A percentile compares a stretch with the other conserved stretches of the same genome.
Evolutionary conservation across 257 asterid species (phyloP).

Genomic region (Eucommia ulmoides): DNA sequence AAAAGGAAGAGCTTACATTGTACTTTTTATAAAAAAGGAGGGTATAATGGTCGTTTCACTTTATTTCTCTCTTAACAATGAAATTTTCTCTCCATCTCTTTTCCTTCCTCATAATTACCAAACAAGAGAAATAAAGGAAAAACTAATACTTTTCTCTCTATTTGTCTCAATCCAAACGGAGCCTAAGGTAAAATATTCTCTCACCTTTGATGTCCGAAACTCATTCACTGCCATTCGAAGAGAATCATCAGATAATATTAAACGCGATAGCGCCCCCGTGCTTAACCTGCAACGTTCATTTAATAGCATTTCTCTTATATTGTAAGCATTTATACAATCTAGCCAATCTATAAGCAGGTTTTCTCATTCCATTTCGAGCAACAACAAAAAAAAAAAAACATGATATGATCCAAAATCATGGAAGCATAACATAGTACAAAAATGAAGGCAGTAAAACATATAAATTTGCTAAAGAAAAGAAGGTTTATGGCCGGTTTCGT

Average conservation of each 20-base stretch:
- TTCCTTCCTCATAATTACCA: background rate
- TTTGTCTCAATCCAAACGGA: conserved; percentile 3
- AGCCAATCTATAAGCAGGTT: background rate
- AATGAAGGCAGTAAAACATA: background rate
- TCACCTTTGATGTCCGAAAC: conserved; percentile 66
- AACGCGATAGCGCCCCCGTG: conserved; percentile 87
- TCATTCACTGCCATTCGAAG: conserved; percentile 82
- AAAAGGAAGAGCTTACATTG: no score
- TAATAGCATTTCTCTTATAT: background rate
- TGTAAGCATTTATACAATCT: background rate
- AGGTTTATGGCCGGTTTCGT: no score
- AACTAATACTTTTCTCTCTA: conserved; percentile 1
- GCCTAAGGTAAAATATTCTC: background rate
- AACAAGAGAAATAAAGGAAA: background rate
- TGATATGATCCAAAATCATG: background rate
- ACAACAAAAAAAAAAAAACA: background rate
- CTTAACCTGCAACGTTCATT: conserved; percentile 42
- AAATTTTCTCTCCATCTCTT: no score
- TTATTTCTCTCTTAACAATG: no score
- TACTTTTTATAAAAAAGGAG: no score
- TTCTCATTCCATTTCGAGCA: background rate
- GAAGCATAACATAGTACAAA: background rate
- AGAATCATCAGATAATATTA: conserved; percentile 82
- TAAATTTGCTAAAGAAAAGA: no score
- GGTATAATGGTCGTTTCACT: no score